Conservation (phyloP, 2,329 filamentous ascomycete species). For the Diaporthe caulivora region DNA sequence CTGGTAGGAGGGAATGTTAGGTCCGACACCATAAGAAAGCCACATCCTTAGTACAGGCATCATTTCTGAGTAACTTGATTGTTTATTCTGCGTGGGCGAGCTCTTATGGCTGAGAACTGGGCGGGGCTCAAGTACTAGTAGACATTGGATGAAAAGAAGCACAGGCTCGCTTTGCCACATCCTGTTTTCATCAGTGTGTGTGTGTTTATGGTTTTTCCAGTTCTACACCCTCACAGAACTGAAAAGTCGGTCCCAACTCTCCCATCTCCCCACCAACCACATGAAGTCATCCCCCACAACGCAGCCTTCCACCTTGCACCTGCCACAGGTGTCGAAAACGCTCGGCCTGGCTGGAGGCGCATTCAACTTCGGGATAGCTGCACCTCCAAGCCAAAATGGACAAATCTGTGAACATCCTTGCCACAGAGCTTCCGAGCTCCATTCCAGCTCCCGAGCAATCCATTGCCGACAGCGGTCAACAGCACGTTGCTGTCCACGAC, state of each 20-base stretch:
- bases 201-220: no score
- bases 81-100: background rate
- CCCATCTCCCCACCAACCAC: background rate
- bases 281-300: background rate
- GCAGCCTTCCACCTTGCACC: background rate
- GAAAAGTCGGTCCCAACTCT: background rate
- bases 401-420: background rate
- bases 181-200: background rate
- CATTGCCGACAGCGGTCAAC: no score
- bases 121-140: no score
- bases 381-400: background rate
- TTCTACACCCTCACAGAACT: background rate
- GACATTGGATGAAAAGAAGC: background rate
- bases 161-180: background rate
- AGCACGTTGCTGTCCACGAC: background rate
- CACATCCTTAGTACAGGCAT: no score
- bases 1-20: background rate
- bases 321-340: background rate
- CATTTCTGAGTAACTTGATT: no score
- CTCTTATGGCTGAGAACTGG: background rate
- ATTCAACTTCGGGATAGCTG: background rate
- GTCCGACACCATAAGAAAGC: no score
- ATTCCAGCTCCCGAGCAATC: background rate
- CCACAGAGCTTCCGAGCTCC: background rate
- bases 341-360: rapidly evolving